These are phyloP conservation scores for Paralagenidium karlingii DNA, from an alignment of 352 stramenopile species.

Conservation along the genomic window DNA sequence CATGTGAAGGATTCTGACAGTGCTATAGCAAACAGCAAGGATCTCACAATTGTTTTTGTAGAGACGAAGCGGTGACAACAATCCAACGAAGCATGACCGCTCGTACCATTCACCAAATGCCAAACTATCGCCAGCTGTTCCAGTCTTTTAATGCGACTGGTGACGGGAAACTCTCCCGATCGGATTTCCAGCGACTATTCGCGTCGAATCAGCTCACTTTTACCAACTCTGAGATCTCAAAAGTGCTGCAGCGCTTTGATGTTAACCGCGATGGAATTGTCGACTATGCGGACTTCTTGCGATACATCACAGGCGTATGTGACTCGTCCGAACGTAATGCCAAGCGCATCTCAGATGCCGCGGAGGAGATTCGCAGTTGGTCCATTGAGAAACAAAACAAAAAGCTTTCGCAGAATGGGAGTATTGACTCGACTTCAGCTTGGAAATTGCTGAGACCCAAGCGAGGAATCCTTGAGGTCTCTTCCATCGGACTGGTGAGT, in stretches of 20 bases:
- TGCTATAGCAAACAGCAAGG: too few relatives aligned
- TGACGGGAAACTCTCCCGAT: constrained; percentile 46
- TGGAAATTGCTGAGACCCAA: constrained; percentile 59
- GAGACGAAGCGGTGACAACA: constrained; percentile 46
- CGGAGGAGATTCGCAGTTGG: constrained; percentile 54
- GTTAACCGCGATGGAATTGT: constrained; percentile 63
- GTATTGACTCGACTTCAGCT: constrained; percentile 61
- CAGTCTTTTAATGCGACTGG: constrained; percentile 58
- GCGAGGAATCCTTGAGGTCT: constrained; percentile 29
- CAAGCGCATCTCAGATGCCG: constrained; percentile 33
- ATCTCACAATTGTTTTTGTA: constrained; percentile 8
- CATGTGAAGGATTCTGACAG: too few relatives aligned
- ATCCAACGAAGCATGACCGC: constrained; percentile 60
- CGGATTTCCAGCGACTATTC: constrained; percentile 63
- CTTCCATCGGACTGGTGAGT: constrained; percentile 32
- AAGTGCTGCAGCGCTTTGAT: constrained; percentile 74
- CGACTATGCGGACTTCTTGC: constrained; percentile 67
- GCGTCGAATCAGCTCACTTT: constrained; percentile 56
- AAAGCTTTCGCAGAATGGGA: constrained; percentile 61
- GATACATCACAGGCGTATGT: constrained; percentile 64
- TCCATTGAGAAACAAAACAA: constrained; percentile 65
- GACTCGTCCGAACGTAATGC: constrained; percentile 41
- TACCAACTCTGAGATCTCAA: constrained; percentile 52
- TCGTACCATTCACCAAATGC: constrained; percentile 34
- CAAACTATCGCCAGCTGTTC: constrained; percentile 68